These are phyloP conservation scores for Pogostemon cablin DNA, from an alignment of 257 asterid species.

Conservation along the genomic window DNA sequence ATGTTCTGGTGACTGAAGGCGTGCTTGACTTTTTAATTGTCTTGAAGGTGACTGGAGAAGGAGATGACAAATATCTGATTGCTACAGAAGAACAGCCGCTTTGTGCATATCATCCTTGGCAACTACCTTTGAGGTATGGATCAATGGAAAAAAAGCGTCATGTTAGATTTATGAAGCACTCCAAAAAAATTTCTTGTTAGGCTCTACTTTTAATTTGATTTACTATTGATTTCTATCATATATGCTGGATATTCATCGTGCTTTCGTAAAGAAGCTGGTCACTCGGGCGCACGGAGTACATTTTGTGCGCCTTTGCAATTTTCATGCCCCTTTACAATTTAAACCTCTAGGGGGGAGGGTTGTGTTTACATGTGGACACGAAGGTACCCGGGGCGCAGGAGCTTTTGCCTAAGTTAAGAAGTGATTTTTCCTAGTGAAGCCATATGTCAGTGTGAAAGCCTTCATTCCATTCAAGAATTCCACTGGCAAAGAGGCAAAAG, in stretches of 20 bases:
- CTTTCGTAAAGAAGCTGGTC: too few relatives aligned
- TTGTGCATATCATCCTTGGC: slow-evolving; percentile 88
- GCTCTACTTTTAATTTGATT: background rate
- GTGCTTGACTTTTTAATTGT: slow-evolving; percentile 29
- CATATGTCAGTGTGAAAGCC: slow-evolving; percentile 68
- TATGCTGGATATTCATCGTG: slow-evolving; percentile 94
- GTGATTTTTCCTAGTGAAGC: slow-evolving; percentile 32
- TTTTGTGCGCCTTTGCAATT: too few relatives aligned
- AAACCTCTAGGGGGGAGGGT: slow-evolving; percentile 41
- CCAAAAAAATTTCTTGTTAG: background rate
- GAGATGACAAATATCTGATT: slow-evolving; percentile 92
- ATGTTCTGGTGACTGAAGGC: background rate
- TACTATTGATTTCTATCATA: slow-evolving; percentile 41
- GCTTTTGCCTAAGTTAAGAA: slow-evolving; percentile 32
- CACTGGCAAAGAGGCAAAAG: slow-evolving; percentile 59
- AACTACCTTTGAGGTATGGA: slow-evolving; percentile 70
- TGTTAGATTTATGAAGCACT: slow-evolving; percentile 11
- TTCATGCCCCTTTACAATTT: too few relatives aligned
- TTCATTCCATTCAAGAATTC: slow-evolving; percentile 66
- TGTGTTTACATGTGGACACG: slow-evolving; percentile 75
- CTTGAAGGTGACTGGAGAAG: slow-evolving; percentile 90
- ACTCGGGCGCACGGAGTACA: too few relatives aligned
- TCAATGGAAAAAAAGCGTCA: background rate
- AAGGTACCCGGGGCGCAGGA: too few relatives aligned
- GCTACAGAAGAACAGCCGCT: slow-evolving; percentile 97